phyloP scores from a whole-genome alignment of 2,329 filamentous ascomycete genomes.

The Calonectria henricotiae region DNA sequence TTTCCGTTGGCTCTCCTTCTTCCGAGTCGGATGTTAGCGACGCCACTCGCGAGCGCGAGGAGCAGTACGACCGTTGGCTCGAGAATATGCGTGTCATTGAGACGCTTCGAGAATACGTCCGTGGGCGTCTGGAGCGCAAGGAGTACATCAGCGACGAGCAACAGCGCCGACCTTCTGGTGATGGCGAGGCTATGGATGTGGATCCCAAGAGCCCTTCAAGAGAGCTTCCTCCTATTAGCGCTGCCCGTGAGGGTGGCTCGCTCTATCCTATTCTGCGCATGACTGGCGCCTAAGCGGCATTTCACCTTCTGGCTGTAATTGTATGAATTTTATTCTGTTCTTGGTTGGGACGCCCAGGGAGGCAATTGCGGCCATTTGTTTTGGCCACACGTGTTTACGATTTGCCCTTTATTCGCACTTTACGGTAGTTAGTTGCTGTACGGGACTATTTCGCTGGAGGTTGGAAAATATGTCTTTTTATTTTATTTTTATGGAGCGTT shows the following conservation, averaged over 20 bases:
- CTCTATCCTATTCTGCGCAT: constrained; percentile 63
- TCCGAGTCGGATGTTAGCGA: constrained; percentile 71
- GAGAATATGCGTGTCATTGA: constrained; percentile 79
- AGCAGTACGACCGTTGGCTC: constrained; percentile 77
- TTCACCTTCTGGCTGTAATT: constrained; percentile 41
- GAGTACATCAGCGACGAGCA: constrained; percentile 66
- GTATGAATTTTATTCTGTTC: constrained; percentile 45
- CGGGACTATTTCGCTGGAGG: background rate
- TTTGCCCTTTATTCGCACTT: constrained; percentile 14
- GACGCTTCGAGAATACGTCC: constrained; percentile 73
- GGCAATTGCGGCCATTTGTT: constrained; percentile 15
- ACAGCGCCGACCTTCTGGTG: constrained; percentile 38
- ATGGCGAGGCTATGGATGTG: constrained; percentile 59
- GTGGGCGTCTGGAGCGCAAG: constrained; percentile 70
- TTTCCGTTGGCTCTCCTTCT: constrained; percentile 69
- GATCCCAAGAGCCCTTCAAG: constrained; percentile 54
- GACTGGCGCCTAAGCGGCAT: constrained; percentile 54
- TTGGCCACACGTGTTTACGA: constrained; percentile 3
- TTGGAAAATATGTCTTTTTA: constrained; percentile 2
- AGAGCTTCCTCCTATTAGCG: constrained; percentile 45
- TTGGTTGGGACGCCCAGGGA: constrained; percentile 21
- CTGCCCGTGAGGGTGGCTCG: constrained; percentile 55
- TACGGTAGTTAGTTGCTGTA: constrained; percentile 2
- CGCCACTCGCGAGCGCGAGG: constrained; percentile 71
- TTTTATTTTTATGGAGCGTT: constrained; percentile 8